These are phyloP conservation scores for Erysimum cheiri DNA, from an alignment of 441 rosid genomes.

Conservation along the genomic window DNA sequence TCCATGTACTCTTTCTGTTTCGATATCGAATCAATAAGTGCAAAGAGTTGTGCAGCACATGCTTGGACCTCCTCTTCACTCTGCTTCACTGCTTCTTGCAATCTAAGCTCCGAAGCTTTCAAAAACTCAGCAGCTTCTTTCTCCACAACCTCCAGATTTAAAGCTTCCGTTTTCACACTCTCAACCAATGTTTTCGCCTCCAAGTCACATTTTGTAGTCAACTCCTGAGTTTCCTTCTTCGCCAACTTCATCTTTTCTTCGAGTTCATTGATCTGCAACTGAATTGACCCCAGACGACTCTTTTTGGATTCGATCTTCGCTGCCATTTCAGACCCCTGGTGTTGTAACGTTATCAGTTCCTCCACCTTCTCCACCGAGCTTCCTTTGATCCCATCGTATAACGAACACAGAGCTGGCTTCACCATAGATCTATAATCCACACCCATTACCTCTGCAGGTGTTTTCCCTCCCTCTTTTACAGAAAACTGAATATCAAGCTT, in stretches of 20 bases:
- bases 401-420: slow-evolving; percentile 66
- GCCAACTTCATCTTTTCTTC: slow-evolving; percentile 56
- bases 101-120: slow-evolving; percentile 55
- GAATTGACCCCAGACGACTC: slow-evolving; percentile 48
- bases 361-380: slow-evolving; percentile 60
- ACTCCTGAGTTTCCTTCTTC: slow-evolving; percentile 66
- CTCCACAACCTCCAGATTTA: slow-evolving; percentile 62
- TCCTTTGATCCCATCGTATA: slow-evolving; percentile 56
- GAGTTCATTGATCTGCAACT: slow-evolving; percentile 60
- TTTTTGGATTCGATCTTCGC: slow-evolving; percentile 59
- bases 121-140: slow-evolving; percentile 73
- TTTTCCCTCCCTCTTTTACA: slow-evolving; percentile 61
- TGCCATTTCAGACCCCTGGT: slow-evolving; percentile 60
- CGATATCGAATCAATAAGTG: slow-evolving; percentile 65
- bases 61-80: slow-evolving; percentile 68
- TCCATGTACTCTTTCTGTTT: slow-evolving; percentile 71
- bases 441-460: slow-evolving; percentile 76
- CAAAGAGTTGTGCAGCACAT: slow-evolving; percentile 59
- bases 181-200: slow-evolving; percentile 66
- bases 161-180: slow-evolving; percentile 57
- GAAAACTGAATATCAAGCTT: slow-evolving; percentile 69
- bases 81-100: slow-evolving; percentile 61
- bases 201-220: slow-evolving; percentile 49
- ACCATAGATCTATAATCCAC: slow-evolving; percentile 68
- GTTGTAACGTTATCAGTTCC: slow-evolving; percentile 61